phyloP scores from a whole-genome alignment of 1,284 basidiomycete species.

The Apiotrichum gamsii region DNA sequence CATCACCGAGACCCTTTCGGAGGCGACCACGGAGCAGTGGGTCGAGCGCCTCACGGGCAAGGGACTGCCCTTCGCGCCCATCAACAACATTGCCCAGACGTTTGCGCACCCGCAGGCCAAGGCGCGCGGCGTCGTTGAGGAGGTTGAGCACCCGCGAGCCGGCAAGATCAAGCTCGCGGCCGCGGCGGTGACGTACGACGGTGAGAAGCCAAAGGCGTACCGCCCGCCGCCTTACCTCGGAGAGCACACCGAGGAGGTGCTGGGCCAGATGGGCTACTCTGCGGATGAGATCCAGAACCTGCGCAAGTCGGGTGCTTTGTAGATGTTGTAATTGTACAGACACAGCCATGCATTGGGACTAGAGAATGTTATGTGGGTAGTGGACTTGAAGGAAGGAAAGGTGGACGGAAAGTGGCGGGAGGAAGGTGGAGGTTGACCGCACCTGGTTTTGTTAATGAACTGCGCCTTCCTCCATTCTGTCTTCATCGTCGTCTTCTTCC shows the following conservation, averaged over 20 bases:
- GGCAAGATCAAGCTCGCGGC: conserved; percentile 80
- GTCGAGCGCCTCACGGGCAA: conserved; percentile 63
- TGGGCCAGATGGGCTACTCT: conserved; percentile 64
- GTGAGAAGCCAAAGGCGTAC: conserved; percentile 57
- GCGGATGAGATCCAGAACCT: conserved; percentile 58
- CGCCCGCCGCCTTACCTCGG: conserved; percentile 77
- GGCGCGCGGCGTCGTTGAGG: conserved; percentile 57
- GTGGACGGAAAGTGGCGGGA: not conserved
- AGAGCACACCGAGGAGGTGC: conserved; percentile 73
- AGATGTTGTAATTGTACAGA: not conserved
- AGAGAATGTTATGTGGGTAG: not conserved
- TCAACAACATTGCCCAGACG: conserved; percentile 85
- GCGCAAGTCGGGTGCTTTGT: conserved; percentile 50
- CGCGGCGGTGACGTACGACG: conserved; percentile 82
- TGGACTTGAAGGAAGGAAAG: no score
- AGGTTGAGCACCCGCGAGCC: conserved; percentile 67
- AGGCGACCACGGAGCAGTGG: conserved; percentile 64
- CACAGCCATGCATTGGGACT: no score
- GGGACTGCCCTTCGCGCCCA: conserved; percentile 80
- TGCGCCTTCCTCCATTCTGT: no score
- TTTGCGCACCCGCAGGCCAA: conserved; percentile 85
- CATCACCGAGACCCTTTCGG: conserved; percentile 60
- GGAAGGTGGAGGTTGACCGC: not conserved
- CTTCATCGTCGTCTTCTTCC: no score
- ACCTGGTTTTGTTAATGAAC: no score